Base-by-base conservation (phyloP, 73 alveolate species). In the Tetrahymena malaccensis region DNA sequence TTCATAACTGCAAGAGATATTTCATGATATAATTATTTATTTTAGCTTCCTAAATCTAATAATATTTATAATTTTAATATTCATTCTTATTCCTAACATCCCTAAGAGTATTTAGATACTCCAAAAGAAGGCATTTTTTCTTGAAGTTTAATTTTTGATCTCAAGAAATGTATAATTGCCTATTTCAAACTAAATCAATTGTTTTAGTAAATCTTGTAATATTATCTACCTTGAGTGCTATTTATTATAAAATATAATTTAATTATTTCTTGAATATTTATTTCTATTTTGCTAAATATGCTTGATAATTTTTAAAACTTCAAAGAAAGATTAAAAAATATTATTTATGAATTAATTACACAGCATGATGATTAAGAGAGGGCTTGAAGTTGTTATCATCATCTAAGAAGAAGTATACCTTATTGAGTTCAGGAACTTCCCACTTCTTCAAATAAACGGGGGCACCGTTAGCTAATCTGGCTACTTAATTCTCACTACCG, bases 351-450 rank as follows among this genome's bases (percentile, higher is more conserved):
- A 70, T 70, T 70, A 70, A 70, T 70, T 70, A 70, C 89, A 70
- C 89, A 70, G 89, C 22, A 34, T 95, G 97, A 95, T 95, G 97
- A 93, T 94, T 85, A 34, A 95, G 94, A 21, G 97, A 95, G 11
- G 97, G 97, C 37, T 85, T 43, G 85, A 85, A 95, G 43, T 95
- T 95, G 89, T 95, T 85, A 85, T 95, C 97, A 89, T 95, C 97
- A 95, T 95, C 97, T 34, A 95, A 70, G 93, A 95, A 95, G 94
- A 95, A 95, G 94, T 85, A 95, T 85, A 85, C 84, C 95, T 95
- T 95, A 22, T 35, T 58, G 43, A 95, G 94, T 89, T 95, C 97
- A 50, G 97, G 97, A 25, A 95, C 97, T 70, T 85, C 95, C 83
- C 56, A 95, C 35, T 95, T 95, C 43, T 95, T 44, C 57, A 50